Evolutionary conservation across 176 grass and related monocot species (phyloP).

Genomic region (Thinopyrum elongatum): DNA sequence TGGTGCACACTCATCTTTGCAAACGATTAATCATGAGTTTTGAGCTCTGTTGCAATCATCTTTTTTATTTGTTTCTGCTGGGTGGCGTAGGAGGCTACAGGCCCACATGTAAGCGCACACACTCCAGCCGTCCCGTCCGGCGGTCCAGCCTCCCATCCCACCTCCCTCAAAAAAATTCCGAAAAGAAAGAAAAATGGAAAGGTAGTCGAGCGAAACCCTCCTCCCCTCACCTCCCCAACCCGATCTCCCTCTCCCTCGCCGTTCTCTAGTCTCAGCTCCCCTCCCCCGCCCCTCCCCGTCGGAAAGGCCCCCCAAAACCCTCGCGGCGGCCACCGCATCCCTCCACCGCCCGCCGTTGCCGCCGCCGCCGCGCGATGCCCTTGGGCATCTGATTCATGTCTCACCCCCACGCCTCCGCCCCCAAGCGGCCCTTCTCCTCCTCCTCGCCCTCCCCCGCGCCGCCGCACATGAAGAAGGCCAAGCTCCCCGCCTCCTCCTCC

Average conservation of each 20-base stretch:
- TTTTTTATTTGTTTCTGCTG: background rate
- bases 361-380: background rate
- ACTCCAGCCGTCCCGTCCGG: background rate
- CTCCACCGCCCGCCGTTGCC: background rate
- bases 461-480: no score
- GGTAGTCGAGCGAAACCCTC: conserved; percentile 34
- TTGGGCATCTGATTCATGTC: background rate
- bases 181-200: background rate
- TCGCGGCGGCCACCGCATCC: conserved; percentile 12
- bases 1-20: no score
- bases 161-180: background rate
- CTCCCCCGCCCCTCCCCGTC: conserved; percentile 16
- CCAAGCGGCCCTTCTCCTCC: background rate
- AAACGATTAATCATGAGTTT: no score
- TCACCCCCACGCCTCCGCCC: conserved; percentile 41
- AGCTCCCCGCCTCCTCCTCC: background rate
- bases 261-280: conserved; percentile 9
- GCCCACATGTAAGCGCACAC: background rate
- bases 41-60: background rate
- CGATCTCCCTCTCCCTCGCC: conserved; percentile 45
- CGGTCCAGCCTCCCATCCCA: background rate
- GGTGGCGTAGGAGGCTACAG: background rate
- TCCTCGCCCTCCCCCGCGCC: no score
- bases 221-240: conserved; percentile 17
- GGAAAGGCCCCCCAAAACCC: conserved; percentile 31